Percentiles rank a stretch among this genome's conserved stretches.
These are phyloP conservation scores for Lizonia empirigonia DNA, from an alignment of 2,329 filamentous ascomycete genomes.

Conservation along the genomic window DNA sequence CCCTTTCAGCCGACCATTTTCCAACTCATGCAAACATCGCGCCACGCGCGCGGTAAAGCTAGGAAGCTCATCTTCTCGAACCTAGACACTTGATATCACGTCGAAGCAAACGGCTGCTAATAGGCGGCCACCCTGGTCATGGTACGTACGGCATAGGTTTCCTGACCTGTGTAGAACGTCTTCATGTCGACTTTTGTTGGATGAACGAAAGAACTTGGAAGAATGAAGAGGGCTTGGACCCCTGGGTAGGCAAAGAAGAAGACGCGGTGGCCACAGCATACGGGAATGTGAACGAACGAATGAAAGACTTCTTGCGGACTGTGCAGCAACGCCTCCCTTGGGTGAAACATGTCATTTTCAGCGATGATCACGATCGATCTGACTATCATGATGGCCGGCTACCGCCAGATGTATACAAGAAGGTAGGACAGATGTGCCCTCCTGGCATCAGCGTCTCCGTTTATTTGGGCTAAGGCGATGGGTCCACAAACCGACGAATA, in stretches of 20 bases:
- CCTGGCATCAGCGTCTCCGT: slow-evolving; percentile 4
- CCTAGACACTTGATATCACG: slow-evolving; percentile 6
- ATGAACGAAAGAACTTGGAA: slow-evolving; percentile 6
- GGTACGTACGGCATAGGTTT: slow-evolving; percentile 4
- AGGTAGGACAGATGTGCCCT: slow-evolving; percentile 9
- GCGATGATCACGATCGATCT: slow-evolving; percentile 6
- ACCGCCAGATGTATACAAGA: slow-evolving; percentile 6
- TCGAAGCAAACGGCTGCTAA: slow-evolving; percentile 15
- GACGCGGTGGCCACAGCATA: slow-evolving; percentile 1
- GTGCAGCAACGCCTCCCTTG: neutral
- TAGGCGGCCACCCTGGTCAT: slow-evolving; percentile 11
- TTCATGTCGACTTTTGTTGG: slow-evolving; percentile 7
- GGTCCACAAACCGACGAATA: neutral
- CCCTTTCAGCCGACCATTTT: slow-evolving; percentile 20
- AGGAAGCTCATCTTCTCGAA: slow-evolving; percentile 18
- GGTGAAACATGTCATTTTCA: neutral
- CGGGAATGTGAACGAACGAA: neutral
- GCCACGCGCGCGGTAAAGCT: slow-evolving; percentile 9
- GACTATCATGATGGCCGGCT: neutral
- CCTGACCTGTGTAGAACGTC: neutral
- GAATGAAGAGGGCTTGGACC: neutral
- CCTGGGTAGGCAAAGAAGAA: slow-evolving; percentile 5
- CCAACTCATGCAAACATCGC: slow-evolving; percentile 23
- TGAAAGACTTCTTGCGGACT: slow-evolving; percentile 9
- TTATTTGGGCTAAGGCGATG: slow-evolving; percentile 1